Conservation (phyloP, 257 asterid genomes). For the Henckelia pumila region DNA sequence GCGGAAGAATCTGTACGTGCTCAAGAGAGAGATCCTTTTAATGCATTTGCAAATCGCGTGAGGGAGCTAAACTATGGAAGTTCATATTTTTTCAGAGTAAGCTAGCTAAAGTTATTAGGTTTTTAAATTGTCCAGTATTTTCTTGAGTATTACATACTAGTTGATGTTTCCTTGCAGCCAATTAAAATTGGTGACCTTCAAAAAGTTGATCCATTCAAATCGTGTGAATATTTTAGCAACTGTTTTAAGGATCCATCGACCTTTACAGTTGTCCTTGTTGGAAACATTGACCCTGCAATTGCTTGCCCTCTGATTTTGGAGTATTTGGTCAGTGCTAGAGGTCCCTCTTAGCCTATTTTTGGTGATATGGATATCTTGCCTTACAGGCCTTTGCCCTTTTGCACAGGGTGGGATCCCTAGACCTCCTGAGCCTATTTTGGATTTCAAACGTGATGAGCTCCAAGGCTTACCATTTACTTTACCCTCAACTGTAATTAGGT, state of each 20-base stretch:
- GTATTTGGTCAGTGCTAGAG: slow-evolving; percentile 59
- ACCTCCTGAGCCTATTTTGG: slow-evolving; percentile 61
- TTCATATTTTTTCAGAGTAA: slow-evolving; percentile 88
- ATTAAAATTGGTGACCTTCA: slow-evolving; percentile 61
- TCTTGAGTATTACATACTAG: slow-evolving; percentile 3
- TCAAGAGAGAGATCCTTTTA: slow-evolving; percentile 93
- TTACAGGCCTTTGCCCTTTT: slow-evolving; percentile 23
- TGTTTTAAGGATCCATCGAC: slow-evolving; percentile 94
- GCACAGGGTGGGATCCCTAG: slow-evolving; percentile 93
- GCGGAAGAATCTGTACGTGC: slow-evolving; percentile 96
- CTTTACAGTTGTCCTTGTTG: slow-evolving; percentile 83
- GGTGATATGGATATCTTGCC: slow-evolving; percentile 20
- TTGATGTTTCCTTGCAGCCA: slow-evolving; percentile 57
- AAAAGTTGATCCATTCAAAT: slow-evolving; percentile 82
- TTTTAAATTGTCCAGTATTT: slow-evolving; percentile 8
- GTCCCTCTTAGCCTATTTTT: slow-evolving; percentile 18
- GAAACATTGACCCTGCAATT: slow-evolving; percentile 77
- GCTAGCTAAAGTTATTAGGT: slow-evolving; percentile 24
- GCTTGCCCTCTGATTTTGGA: slow-evolving; percentile 79
- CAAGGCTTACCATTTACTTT: slow-evolving; percentile 85
- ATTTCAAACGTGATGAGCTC: slow-evolving; percentile 81
- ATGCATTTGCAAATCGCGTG: slow-evolving; percentile 83
- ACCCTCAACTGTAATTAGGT: slow-evolving; percentile 79
- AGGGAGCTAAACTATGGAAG: slow-evolving; percentile 94
- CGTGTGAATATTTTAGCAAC: slow-evolving; percentile 76